Conservation (phyloP, 106 monocot species). For the Posidonia australis region DNA sequence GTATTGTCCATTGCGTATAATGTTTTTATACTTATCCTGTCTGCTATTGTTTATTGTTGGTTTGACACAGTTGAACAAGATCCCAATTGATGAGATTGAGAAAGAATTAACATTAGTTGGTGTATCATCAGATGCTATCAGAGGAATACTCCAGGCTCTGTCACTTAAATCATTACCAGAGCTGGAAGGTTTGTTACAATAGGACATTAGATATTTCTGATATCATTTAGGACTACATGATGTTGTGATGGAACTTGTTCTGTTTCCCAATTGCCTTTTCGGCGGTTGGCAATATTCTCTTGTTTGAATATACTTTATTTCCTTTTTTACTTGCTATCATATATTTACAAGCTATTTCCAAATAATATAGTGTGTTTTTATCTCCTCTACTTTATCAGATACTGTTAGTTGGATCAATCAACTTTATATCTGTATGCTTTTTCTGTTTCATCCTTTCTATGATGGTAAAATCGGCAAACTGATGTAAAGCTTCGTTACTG, state of each 20-base stretch:
- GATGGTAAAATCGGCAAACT: too few relatives aligned
- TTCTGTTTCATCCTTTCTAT: too few relatives aligned
- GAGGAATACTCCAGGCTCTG: conserved; percentile 71
- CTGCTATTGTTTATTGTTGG: too few relatives aligned
- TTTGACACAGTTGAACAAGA: conserved; percentile 61
- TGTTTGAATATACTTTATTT: not conserved
- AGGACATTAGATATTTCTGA: not conserved
- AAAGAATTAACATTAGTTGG: conserved; percentile 58
- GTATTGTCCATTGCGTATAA: too few relatives aligned
- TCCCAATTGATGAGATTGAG: conserved; percentile 82
- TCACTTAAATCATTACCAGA: conserved; percentile 75
- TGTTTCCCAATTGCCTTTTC: not conserved
- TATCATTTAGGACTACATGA: not conserved
- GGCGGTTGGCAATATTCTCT: not conserved
- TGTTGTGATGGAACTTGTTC: too few relatives aligned
- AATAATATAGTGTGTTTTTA: too few relatives aligned
- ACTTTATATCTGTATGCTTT: too few relatives aligned
- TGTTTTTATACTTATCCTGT: too few relatives aligned
- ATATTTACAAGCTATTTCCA: too few relatives aligned
- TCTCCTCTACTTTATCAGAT: not conserved
- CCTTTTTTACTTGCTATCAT: too few relatives aligned
- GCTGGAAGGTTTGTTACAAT: conserved; percentile 66
- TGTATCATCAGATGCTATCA: conserved; percentile 54
- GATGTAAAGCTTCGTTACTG: not conserved
- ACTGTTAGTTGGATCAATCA: not conserved